Percentiles rank a stretch among this genome's conserved stretches.
These are phyloP conservation scores for Podospora pseudopauciseta DNA, from an alignment of 495 filamentous ascomycete genomes.

Conservation along the genomic window DNA sequence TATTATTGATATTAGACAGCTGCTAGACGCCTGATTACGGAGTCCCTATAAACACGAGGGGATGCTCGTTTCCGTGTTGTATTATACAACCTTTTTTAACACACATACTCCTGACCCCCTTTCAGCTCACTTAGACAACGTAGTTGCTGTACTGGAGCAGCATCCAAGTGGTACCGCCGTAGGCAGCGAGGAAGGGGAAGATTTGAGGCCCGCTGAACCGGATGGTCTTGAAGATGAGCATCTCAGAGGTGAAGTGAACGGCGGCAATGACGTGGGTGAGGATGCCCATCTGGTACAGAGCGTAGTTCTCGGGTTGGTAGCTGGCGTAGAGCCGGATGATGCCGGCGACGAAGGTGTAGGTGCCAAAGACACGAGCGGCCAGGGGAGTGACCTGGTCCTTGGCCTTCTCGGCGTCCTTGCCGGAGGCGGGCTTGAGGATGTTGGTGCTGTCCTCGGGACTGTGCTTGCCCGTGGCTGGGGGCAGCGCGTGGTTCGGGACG, in stretches of 20 bases:
- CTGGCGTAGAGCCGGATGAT: conserved; percentile 80
- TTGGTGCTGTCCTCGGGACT: conserved; percentile 45
- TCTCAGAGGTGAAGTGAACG: conserved; percentile 78
- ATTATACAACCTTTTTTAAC: not conserved
- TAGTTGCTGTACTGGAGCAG: conserved; percentile 63
- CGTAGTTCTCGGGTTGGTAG: conserved; percentile 71
- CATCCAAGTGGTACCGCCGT: conserved; percentile 78
- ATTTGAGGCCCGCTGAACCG: conserved; percentile 63
- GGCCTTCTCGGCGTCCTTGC: conserved; percentile 46
- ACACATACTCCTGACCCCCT: not conserved
- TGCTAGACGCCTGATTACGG: not conserved
- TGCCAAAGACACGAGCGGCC: conserved; percentile 80
- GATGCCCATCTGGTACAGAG: conserved; percentile 71
- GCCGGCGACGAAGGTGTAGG: conserved; percentile 77
- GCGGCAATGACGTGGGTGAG: conserved; percentile 79
- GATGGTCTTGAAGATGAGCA: conserved; percentile 69
- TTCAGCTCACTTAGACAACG: conserved; percentile 36
- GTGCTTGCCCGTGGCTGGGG: conserved; percentile 30
- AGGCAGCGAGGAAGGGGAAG: conserved; percentile 71
- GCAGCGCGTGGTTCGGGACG: conserved; percentile 40
- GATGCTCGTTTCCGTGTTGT: not conserved
- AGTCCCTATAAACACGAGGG: not conserved
- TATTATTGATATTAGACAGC: conserved; percentile 20
- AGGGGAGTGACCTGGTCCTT: conserved; percentile 63
- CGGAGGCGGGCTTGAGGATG: conserved; percentile 44